Evolutionary conservation across 1,139 yeast species (phyloP).

Genomic region (Suhomyces yuchorum): DNA sequence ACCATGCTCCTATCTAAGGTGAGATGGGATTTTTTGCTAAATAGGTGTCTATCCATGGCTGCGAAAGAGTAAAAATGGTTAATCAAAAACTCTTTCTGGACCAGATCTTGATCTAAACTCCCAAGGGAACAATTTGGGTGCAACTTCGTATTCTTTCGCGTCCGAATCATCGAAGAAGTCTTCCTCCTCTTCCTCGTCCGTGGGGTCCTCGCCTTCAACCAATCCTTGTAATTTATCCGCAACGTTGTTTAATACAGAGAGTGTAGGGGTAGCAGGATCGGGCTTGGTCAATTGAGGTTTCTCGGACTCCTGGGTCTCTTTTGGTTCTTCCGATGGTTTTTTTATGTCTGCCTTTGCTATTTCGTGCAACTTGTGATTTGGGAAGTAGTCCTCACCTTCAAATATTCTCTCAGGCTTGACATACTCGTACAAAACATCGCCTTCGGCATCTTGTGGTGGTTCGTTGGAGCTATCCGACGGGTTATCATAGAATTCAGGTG

Average conservation of each 20-base stretch:
- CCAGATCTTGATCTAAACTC: slow-evolving; percentile 26
- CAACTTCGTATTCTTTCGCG: slow-evolving; percentile 7
- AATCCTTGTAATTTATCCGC: slow-evolving; percentile 7
- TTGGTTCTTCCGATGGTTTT: neutral
- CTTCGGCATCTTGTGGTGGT: slow-evolving; percentile 8
- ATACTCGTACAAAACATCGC: slow-evolving; percentile 9
- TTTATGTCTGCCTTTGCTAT: neutral
- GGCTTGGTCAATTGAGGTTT: neutral
- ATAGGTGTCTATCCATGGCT: neutral
- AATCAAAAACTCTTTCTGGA: slow-evolving; percentile 38
- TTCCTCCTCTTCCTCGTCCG: slow-evolving; percentile 2
- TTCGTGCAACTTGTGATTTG: slow-evolving; percentile 26
- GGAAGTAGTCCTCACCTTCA: slow-evolving; percentile 31
- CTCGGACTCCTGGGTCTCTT: neutral
- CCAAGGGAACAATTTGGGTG: slow-evolving; percentile 42
- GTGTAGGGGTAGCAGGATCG: slow-evolving; percentile 8
- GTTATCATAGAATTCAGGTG: neutral
- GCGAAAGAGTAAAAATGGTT: slow-evolving; percentile 1
- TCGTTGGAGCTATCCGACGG: neutral
- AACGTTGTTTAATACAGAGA: slow-evolving; percentile 6
- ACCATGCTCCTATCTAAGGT: neutral
- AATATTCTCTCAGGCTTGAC: slow-evolving; percentile 36
- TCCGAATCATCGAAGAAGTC: slow-evolving; percentile 1
- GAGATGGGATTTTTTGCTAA: neutral
- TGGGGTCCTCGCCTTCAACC: slow-evolving; percentile 2